phyloP scores from a whole-genome alignment of 441 rosid species.

The Pelargonium fulgidum region DNA sequence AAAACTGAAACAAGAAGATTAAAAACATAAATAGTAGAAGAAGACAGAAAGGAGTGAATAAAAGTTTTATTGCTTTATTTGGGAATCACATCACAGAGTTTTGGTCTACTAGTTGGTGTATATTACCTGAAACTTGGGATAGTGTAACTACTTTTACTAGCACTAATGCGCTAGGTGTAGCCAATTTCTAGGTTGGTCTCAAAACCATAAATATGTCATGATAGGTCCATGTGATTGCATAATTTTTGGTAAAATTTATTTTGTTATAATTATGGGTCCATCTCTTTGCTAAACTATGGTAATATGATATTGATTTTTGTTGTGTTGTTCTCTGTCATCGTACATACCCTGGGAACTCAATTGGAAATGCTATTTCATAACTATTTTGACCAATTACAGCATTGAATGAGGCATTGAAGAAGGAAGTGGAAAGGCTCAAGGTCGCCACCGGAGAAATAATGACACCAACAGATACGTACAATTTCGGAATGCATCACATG shows the following conservation, averaged over 20 bases:
- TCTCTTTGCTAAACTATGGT: too few species aligned
- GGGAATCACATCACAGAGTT: too few species aligned
- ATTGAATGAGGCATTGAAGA: conserved; percentile 74
- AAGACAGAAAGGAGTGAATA: too few species aligned
- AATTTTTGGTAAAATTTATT: background rate
- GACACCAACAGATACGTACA: conserved; percentile 54
- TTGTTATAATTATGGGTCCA: too few species aligned
- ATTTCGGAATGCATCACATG: conserved; percentile 67
- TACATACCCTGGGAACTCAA: background rate
- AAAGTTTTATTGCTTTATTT: too few species aligned
- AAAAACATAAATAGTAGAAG: too few species aligned
- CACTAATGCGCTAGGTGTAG: too few species aligned
- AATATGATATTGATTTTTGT: conserved; percentile 4
- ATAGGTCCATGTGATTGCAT: background rate
- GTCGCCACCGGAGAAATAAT: conserved; percentile 67
- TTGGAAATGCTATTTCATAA: background rate
- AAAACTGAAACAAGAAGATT: too few species aligned
- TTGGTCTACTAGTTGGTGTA: too few species aligned
- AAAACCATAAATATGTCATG: background rate
- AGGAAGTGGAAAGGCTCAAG: conserved; percentile 88
- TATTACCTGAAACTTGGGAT: background rate
- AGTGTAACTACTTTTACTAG: too few species aligned
- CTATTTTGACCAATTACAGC: conserved; percentile 36
- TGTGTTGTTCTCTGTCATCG: background rate
- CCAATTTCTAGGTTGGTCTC: background rate